phyloP scores from a whole-genome alignment of 1,139 yeast genomes.

The Candida albicans region DNA sequence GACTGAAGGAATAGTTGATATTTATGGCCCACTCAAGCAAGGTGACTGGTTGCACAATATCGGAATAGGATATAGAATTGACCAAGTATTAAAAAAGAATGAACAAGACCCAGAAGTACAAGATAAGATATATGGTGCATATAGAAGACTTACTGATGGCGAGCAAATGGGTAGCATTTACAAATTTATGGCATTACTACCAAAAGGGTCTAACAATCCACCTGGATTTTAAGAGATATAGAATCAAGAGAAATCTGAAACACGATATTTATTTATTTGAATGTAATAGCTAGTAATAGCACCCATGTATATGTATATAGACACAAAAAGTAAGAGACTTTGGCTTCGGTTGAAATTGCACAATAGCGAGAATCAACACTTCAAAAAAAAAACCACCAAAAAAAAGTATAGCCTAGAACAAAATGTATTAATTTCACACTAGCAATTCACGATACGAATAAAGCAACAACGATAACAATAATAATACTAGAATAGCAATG shows the following conservation, averaged over 20 bases:
- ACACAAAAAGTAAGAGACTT: neutral
- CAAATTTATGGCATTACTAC: slow-evolving; percentile 68
- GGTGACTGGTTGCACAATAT: slow-evolving; percentile 78
- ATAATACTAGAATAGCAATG: slow-evolving; percentile 6
- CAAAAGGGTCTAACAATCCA: slow-evolving; percentile 40
- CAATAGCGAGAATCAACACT: neutral
- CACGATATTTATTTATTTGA: no score
- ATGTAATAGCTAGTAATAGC: no score
- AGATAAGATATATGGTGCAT: slow-evolving; percentile 55
- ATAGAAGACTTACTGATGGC: slow-evolving; percentile 62
- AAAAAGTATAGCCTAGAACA: neutral
- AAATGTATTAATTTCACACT: neutral
- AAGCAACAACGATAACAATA: neutral
- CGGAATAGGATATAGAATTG: slow-evolving; percentile 75
- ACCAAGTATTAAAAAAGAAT: slow-evolving; percentile 44
- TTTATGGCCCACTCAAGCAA: slow-evolving; percentile 68
- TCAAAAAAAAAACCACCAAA: neutral
- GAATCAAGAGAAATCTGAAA: no score
- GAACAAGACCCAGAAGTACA: slow-evolving; percentile 32
- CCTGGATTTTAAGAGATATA: slow-evolving; percentile 30
- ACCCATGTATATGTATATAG: no score
- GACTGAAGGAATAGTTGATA: slow-evolving; percentile 15
- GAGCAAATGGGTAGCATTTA: slow-evolving; percentile 77
- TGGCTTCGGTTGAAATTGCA: no score
- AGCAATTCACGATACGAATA: neutral